Percentiles rank a stretch among this genome's conserved stretches.
These are phyloP conservation scores for Conoideocrella luteorostrata DNA, from an alignment of 2,329 filamentous ascomycete genomes.

Conservation along the genomic window DNA sequence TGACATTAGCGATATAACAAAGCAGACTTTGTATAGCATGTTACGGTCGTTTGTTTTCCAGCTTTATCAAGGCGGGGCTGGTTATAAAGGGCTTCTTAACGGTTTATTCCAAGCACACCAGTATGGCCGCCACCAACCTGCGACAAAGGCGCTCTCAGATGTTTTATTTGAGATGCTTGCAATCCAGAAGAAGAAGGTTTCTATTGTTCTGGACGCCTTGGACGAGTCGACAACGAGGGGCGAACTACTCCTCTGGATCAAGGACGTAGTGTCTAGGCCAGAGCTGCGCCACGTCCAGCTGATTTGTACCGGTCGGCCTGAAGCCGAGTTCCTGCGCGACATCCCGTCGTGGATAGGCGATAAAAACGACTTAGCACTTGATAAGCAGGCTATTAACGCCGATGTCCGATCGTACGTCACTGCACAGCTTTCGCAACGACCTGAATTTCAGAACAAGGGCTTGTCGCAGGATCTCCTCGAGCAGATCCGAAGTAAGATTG, in stretches of 20 bases:
- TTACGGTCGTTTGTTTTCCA: conserved; percentile 13
- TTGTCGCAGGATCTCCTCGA: conserved; percentile 10
- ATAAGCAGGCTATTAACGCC: conserved; percentile 12
- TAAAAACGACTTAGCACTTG: conserved; percentile 12
- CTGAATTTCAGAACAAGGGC: conserved; percentile 12
- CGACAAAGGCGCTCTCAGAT: not conserved
- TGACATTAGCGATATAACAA: conserved; percentile 14
- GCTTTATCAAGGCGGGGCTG: conserved; percentile 12
- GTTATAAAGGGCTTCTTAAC: conserved; percentile 4
- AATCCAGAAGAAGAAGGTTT: conserved; percentile 1
- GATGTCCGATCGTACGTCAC: conserved; percentile 14
- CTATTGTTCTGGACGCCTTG: conserved; percentile 17
- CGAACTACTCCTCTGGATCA: conserved; percentile 15
- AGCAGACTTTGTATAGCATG: conserved; percentile 13
- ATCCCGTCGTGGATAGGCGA: conserved; percentile 9
- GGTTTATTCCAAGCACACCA: conserved; percentile 1
- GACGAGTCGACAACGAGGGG: conserved; percentile 16
- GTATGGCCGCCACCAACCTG: conserved; percentile 1
- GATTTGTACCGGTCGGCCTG: conserved; percentile 14
- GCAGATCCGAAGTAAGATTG: conserved; percentile 11
- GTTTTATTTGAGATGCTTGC: conserved; percentile 15
- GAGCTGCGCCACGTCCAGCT: conserved; percentile 8
- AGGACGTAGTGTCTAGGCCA: conserved; percentile 4
- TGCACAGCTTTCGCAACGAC: conserved; percentile 11
- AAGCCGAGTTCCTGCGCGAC: conserved; percentile 11